A percentile compares a stretch with the other conserved stretches of the same genome.
Evolutionary conservation across 306 rosid species (phyloP).

Genomic region (Begonia peltatifolia): DNA sequence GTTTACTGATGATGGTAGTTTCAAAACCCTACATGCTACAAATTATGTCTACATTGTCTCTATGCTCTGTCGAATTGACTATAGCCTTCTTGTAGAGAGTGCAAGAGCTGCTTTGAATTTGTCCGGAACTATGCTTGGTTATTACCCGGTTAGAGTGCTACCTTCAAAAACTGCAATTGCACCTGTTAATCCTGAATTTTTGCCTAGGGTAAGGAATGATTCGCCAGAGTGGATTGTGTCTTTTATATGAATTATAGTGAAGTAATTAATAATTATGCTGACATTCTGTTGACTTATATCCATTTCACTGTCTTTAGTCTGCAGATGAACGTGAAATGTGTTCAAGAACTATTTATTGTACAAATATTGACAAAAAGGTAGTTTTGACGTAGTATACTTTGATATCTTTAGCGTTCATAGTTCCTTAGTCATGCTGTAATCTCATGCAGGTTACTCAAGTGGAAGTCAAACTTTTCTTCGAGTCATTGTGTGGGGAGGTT

Average conservation of each 20-base stretch:
- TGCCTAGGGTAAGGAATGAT: slow-evolving; percentile 69
- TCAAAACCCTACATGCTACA: not conserved
- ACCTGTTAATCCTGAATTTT: slow-evolving; percentile 84
- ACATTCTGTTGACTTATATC: not conserved
- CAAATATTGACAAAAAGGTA: slow-evolving; percentile 97
- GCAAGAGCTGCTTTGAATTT: slow-evolving; percentile 86
- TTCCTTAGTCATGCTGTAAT: slow-evolving; percentile 9
- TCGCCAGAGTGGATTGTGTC: not conserved
- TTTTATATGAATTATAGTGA: not conserved
- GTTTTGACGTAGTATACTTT: slow-evolving; percentile 12
- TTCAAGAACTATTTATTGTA: slow-evolving; percentile 93
- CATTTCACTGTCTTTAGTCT: slow-evolving; percentile 29
- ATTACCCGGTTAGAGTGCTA: slow-evolving; percentile 79
- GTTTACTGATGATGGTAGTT: slow-evolving; percentile 93
- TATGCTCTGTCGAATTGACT: slow-evolving; percentile 10
- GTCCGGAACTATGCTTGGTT: slow-evolving; percentile 95
- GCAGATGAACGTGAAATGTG: slow-evolving; percentile 99
- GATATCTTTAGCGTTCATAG: slow-evolving; percentile 7
- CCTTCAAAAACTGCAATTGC: slow-evolving; percentile 99
- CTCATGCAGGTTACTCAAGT: slow-evolving; percentile 74
- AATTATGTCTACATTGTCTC: not conserved
- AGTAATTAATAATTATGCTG: slow-evolving; percentile 2
- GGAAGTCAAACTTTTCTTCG: slow-evolving; percentile 80
- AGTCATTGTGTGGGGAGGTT: slow-evolving; percentile 97
- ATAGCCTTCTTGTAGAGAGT: slow-evolving; percentile 50